Evolutionary conservation across 2,329 filamentous ascomycete species (phyloP), one percentile per base, ranked within the genome.

Genomic region (Colletotrichum lentis): DNA sequence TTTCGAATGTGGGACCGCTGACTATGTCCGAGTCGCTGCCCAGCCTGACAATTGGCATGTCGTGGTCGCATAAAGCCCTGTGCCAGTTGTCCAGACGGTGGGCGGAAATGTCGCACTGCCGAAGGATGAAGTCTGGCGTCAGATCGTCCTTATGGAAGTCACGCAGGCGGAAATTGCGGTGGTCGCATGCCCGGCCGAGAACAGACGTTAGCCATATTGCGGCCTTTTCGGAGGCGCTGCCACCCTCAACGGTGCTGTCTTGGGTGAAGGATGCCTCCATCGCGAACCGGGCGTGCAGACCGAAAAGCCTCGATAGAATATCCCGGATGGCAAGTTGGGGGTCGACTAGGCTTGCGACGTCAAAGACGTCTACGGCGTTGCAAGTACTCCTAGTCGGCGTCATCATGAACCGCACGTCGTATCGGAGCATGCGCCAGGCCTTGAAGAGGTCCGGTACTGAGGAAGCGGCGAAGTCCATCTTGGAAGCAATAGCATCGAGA

Each of bases 361-460:
- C 64, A n/a, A 64, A 64, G 7, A 7, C 43, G 41, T 67, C 64
- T 12, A 54, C 64, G 0, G 46, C 24, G 18, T 63, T 64, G 37
- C 27, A 52, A 1, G 39, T 56, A 22, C 11, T 27, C 12, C n/a
- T 53, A 14, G 52, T 67, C 16, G 53, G 64, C 20, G 31, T 27
- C 49, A 46, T 60, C 27, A 54, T 53, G 16, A 65, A 58, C 0
- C 64, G 60, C 0, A 64, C 22, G 22, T 67, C 64, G 46, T 67
- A 64, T 5, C 64, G 59, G 14, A 67, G 60, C 46, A 67, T 63
- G 2, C 64, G 44, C 64, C 64, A 67, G 14, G 64, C 64, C 20
- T 67, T 67, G n/a, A 67, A 67, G 20, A 67, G 60, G 16, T 63
- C 61, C 2, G 60, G 64, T n/a, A 57, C 47, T 1, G 60, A 46